These are phyloP conservation scores for Puccinia polysora DNA, from an alignment of 1,284 basidiomycete species.

Conservation along the genomic window DNA sequence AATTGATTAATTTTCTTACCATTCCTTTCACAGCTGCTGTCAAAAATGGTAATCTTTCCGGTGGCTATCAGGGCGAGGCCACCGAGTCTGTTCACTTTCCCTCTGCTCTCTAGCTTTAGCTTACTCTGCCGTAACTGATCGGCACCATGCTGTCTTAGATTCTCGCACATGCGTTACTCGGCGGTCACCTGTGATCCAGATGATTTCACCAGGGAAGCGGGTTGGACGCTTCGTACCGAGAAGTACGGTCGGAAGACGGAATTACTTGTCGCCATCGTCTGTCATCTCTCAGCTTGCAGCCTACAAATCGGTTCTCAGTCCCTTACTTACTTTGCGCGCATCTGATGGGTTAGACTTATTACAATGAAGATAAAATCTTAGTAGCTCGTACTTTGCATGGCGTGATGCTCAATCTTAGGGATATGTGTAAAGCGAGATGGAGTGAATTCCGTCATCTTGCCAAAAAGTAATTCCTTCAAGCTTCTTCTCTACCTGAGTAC, in stretches of 20 bases:
- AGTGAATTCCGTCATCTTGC: slow-evolving; percentile 42
- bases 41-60: slow-evolving; percentile 37
- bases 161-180: slow-evolving; percentile 44
- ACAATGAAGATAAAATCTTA: slow-evolving; percentile 94
- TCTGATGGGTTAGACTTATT: no score
- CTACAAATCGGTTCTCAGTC: no score
- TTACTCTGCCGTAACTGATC: no score
- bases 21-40: slow-evolving; percentile 34
- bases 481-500: not conserved
- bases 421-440: slow-evolving; percentile 87
- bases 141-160: not conserved
- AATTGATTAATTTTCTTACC: not conserved
- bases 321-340: no score
- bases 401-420: slow-evolving; percentile 95
- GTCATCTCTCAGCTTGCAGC: no score
- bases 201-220: slow-evolving; percentile 72
- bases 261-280: slow-evolving; percentile 64
- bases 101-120: no score
- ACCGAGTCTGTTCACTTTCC: slow-evolving; percentile 25
- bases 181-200: slow-evolving; percentile 89
- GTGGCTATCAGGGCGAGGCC: slow-evolving; percentile 31
- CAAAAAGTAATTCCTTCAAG: not conserved
- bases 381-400: slow-evolving; percentile 88
- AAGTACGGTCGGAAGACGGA: slow-evolving; percentile 87
- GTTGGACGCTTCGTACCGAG: slow-evolving; percentile 73